Conservation (phyloP, 2,329 filamentous ascomycete genomes). For the Paracorniculantispora psalliotae region DNA sequence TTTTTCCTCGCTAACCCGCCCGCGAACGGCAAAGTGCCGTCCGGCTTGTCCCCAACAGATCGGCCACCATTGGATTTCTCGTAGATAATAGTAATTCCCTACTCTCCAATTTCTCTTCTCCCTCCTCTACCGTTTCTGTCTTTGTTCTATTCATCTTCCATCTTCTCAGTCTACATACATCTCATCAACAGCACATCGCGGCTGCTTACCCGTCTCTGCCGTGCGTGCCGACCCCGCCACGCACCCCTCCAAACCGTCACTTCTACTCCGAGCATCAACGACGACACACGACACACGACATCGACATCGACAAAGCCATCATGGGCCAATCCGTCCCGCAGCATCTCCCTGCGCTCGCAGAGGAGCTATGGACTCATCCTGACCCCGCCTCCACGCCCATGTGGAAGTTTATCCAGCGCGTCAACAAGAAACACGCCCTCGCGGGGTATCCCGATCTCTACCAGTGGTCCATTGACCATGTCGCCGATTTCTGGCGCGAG, state of each 20-base stretch:
- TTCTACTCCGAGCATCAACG: not conserved
- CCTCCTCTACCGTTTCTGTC: not conserved
- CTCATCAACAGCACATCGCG: not conserved
- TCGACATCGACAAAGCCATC: not conserved
- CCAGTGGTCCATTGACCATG: constrained; percentile 75
- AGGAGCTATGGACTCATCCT: constrained; percentile 67
- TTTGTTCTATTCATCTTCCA: not conserved
- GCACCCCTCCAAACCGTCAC: not conserved
- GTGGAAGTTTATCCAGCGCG: constrained; percentile 62
- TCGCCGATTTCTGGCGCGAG: constrained; percentile 76
- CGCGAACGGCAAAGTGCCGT: not conserved
- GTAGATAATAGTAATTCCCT: not conserved
- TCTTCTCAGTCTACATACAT: not conserved
- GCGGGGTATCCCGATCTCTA: constrained; percentile 70
- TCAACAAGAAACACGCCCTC: constrained; percentile 64
- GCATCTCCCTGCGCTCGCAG: constrained; percentile 16
- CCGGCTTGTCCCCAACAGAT: constrained; percentile 4
- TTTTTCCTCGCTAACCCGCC: not conserved
- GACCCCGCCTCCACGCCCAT: constrained; percentile 64
- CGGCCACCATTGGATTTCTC: not conserved
- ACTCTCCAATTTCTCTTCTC: not conserved
- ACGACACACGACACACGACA: not conserved
- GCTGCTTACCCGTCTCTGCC: not conserved
- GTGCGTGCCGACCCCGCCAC: not conserved
- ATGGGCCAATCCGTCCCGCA: constrained; percentile 14